Percentiles rank a stretch among this genome's conserved stretches.
Conservation (phyloP, 108 stramenopile genomes). For the Skeletonema potamos region DNA sequence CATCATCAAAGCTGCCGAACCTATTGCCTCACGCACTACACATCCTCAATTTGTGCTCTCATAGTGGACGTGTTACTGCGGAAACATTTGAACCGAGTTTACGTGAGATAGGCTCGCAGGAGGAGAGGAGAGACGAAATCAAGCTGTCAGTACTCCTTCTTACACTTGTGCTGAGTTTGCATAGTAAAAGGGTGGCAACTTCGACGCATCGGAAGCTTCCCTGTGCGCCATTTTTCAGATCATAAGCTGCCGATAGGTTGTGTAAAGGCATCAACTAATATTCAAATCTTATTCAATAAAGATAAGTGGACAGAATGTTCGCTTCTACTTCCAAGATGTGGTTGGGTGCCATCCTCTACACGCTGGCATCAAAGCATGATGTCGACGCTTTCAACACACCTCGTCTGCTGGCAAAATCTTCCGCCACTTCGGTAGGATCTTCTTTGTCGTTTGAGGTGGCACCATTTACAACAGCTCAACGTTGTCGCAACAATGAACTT, state of each 20-base stretch:
- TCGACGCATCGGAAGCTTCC: not conserved
- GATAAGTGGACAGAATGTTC: not conserved
- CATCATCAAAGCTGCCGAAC: not conserved
- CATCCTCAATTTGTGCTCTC: not conserved
- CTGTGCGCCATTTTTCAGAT: not conserved
- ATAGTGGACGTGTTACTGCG: too few species aligned
- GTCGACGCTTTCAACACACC: not conserved
- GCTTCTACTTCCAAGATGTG: not conserved
- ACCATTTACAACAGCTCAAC: not conserved
- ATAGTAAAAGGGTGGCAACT: not conserved
- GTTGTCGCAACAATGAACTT: not conserved
- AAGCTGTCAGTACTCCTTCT: too few species aligned
- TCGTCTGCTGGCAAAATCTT: not conserved
- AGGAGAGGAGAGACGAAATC: too few species aligned
- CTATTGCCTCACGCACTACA: too few species aligned
- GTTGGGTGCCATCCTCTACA: not conserved
- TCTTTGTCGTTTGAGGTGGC: not conserved
- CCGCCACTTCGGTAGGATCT: not conserved
- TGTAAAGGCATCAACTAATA: not conserved
- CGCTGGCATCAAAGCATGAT: not conserved
- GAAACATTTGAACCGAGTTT: too few species aligned
- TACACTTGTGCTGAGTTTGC: not conserved
- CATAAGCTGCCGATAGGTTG: not conserved
- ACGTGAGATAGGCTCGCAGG: too few species aligned
- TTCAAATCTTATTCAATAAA: too few species aligned